Evolutionary conservation across 2,329 filamentous ascomycete genomes (phyloP).

Genomic region (Falciphora oryzae): DNA sequence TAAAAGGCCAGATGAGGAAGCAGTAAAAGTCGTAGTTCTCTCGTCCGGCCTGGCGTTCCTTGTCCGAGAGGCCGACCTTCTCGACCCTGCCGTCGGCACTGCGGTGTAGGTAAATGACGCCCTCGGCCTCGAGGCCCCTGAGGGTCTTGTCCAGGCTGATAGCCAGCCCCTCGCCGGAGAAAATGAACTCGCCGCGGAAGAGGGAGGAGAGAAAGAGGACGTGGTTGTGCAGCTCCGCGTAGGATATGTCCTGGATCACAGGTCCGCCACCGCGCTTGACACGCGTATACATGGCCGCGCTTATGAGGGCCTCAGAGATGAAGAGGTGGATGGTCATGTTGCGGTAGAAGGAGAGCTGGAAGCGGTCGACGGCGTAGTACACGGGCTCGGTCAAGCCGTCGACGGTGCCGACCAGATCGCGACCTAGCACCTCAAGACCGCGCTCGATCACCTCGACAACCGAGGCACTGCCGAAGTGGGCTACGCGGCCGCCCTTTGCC

Average conservation of each 20-base stretch:
- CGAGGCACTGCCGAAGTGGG: constrained; percentile 80
- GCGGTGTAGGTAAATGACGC: constrained; percentile 64
- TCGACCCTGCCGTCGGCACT: constrained; percentile 50
- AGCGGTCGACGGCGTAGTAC: constrained; percentile 90
- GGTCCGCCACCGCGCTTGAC: constrained; percentile 90
- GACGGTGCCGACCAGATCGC: constrained; percentile 76
- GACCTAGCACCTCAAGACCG: constrained; percentile 85
- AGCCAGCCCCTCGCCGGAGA: constrained; percentile 76
- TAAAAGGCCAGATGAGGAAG: constrained; percentile 97
- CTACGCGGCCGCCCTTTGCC: constrained; percentile 84
- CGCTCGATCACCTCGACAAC: constrained; percentile 80
- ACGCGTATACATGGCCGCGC: constrained; percentile 80
- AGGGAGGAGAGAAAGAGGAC: constrained; percentile 87
- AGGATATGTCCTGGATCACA: constrained; percentile 70
- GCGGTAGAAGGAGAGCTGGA: constrained; percentile 95
- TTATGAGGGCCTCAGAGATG: constrained; percentile 86
- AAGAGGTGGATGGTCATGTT: constrained; percentile 99
- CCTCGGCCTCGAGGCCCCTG: constrained; percentile 68
- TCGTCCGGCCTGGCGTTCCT: constrained; percentile 70
- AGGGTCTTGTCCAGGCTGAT: constrained; percentile 79
- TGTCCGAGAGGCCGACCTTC: constrained; percentile 66
- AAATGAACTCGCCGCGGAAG: constrained; percentile 96
- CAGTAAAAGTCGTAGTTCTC: constrained; percentile 99
- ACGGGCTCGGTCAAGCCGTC: constrained; percentile 82
- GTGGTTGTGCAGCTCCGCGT: constrained; percentile 67